Evolutionary conservation across 345 rosid species (phyloP).

Genomic region (Eutrema japonicum): DNA sequence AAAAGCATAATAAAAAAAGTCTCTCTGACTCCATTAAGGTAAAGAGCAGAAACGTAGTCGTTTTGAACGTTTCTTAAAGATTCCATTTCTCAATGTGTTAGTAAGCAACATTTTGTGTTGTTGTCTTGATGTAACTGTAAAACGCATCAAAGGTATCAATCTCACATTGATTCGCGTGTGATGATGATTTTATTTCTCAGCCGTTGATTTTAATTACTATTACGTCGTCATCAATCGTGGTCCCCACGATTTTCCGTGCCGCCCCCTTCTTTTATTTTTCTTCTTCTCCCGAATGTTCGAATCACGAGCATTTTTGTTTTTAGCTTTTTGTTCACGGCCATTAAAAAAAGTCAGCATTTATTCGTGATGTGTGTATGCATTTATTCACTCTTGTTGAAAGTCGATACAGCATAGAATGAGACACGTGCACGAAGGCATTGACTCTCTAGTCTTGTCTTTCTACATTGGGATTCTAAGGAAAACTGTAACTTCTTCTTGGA

Average conservation of each 20-base stretch:
- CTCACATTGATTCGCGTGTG: slow-evolving; percentile 46
- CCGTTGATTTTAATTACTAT: slow-evolving; percentile 36
- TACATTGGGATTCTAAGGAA: slow-evolving; percentile 22
- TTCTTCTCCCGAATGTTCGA: slow-evolving; percentile 41
- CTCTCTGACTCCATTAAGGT: slow-evolving; percentile 3
- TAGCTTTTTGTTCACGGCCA: slow-evolving; percentile 37
- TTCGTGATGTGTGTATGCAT: slow-evolving; percentile 28
- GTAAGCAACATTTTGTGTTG: slow-evolving; percentile 21
- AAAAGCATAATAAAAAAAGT: slow-evolving; percentile 21
- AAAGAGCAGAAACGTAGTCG: slow-evolving; percentile 24
- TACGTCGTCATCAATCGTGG: slow-evolving; percentile 40
- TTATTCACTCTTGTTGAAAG: slow-evolving; percentile 36
- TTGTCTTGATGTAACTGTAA: slow-evolving; percentile 41
- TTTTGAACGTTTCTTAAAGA: slow-evolving; percentile 20
- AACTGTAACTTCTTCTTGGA: slow-evolving; percentile 23
- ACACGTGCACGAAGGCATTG: slow-evolving; percentile 31
- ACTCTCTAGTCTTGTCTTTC: slow-evolving; percentile 28
- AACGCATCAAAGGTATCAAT: slow-evolving; percentile 42
- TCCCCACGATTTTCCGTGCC: slow-evolving; percentile 36
- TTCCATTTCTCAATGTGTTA: slow-evolving; percentile 39
- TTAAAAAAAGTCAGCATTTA: slow-evolving; percentile 11
- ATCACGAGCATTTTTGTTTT: slow-evolving; percentile 26
- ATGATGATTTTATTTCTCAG: slow-evolving; percentile 14
- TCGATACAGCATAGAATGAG: not conserved
- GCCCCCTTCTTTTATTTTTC: slow-evolving; percentile 21